Conservation (phyloP, 352 stramenopile genomes). For the Thalassiosira sp. region DNA sequence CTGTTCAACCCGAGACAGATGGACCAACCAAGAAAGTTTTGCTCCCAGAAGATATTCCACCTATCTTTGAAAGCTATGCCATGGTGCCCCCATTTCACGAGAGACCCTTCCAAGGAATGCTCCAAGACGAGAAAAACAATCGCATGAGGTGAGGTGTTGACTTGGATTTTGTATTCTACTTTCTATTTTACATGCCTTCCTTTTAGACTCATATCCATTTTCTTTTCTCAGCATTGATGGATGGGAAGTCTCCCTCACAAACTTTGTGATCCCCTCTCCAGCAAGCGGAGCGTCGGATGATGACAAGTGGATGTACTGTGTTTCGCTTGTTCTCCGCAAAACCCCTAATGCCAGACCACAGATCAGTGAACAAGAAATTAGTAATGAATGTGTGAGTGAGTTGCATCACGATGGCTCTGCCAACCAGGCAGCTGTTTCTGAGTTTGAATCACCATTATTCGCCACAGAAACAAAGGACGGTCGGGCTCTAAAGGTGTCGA, state of each 20-base stretch:
- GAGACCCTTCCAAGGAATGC: slow-evolving; percentile 46
- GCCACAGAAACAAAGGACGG: background rate
- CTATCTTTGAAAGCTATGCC: slow-evolving; percentile 77
- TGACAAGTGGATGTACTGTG: slow-evolving; percentile 68
- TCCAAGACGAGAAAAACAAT: slow-evolving; percentile 28
- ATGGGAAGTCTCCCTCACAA: slow-evolving; percentile 75
- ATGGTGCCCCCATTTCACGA: slow-evolving; percentile 54
- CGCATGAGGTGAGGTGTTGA: slow-evolving; percentile 29
- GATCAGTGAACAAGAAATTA: slow-evolving; percentile 26
- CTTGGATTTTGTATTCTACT: background rate
- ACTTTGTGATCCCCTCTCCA: slow-evolving; percentile 67
- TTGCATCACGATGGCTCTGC: slow-evolving; percentile 12
- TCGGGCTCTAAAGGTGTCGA: slow-evolving; percentile 52
- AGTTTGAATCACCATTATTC: slow-evolving; percentile 42
- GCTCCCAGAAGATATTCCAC: slow-evolving; percentile 55
- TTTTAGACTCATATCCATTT: background rate
- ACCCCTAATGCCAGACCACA: slow-evolving; percentile 15
- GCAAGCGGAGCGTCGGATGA: slow-evolving; percentile 11
- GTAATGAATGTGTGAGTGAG: slow-evolving; percentile 22
- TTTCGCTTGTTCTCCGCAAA: slow-evolving; percentile 70
- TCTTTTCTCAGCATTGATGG: slow-evolving; percentile 55
- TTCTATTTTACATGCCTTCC: slow-evolving; percentile 2
- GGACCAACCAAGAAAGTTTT: slow-evolving; percentile 15
- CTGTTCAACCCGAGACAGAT: slow-evolving; percentile 27
- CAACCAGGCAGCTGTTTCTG: background rate